Conservation (phyloP, 2,329 filamentous ascomycete genomes). For the Fusarium veterinarium region DNA sequence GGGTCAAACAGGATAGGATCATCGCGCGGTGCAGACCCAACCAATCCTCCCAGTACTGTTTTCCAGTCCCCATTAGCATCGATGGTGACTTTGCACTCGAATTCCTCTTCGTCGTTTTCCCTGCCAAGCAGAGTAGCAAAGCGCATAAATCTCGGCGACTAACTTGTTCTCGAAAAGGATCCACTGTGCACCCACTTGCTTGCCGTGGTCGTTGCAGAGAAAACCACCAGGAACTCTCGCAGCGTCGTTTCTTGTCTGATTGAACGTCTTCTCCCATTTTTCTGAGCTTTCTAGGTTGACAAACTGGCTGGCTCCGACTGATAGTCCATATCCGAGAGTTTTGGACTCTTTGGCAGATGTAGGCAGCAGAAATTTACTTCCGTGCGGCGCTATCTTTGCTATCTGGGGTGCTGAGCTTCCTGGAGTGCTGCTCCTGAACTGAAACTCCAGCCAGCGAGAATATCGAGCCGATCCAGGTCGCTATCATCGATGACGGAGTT, state of each 20-base stretch:
- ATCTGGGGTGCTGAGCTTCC: not conserved
- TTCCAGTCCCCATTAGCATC: constrained; percentile 45
- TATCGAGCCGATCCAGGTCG: constrained; percentile 45
- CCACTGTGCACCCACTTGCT: constrained; percentile 33
- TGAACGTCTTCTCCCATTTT: constrained; percentile 2
- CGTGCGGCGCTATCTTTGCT: not conserved
- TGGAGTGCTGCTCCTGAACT: constrained; percentile 1
- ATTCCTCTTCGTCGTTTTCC: constrained; percentile 39
- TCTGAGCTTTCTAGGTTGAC: not conserved
- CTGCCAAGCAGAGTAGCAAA: constrained; percentile 7
- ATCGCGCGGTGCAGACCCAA: constrained; percentile 38
- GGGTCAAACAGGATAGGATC: constrained; percentile 7
- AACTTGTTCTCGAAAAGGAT: constrained; percentile 23
- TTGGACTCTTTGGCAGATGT: not conserved
- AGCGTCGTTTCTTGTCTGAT: not conserved
- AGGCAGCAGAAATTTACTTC: not conserved
- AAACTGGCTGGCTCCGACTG: not conserved
- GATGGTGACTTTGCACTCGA: constrained; percentile 46
- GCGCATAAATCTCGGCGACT: not conserved
- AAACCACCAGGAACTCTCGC: constrained; percentile 11
- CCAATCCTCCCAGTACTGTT: constrained; percentile 42
- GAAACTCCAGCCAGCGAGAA: constrained; percentile 6
- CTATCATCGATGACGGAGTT: constrained; percentile 55
- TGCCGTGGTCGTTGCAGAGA: constrained; percentile 35
- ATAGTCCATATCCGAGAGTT: not conserved